Evolutionary conservation across 139 green algal species (phyloP).

Genomic region (Chlamydomonas eustigma): DNA sequence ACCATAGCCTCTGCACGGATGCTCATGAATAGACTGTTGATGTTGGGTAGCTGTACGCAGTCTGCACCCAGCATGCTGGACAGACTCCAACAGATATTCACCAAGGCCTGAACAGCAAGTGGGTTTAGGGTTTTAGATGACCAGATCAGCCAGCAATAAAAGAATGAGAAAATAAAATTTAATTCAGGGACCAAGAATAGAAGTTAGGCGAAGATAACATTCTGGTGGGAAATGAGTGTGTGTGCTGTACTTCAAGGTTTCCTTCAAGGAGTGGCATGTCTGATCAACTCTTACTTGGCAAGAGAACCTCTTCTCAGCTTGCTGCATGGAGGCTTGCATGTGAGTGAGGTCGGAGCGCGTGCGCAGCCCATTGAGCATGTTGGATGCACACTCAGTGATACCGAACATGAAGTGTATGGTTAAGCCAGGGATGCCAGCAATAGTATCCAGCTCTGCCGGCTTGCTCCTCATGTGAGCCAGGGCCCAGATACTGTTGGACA

Average conservation of each 20-base stretch:
- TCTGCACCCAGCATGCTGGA: slow-evolving; percentile 40
- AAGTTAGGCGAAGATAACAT: too few relatives aligned
- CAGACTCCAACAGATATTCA: slow-evolving; percentile 58
- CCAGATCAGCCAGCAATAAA: neutral
- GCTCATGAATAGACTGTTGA: slow-evolving; percentile 37
- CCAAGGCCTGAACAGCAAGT: slow-evolving; percentile 37
- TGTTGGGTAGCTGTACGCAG: slow-evolving; percentile 29
- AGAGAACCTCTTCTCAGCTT: slow-evolving; percentile 42
- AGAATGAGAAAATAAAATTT: neutral
- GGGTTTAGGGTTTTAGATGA: too few relatives aligned
- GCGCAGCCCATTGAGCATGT: slow-evolving; percentile 12
- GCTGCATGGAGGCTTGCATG: slow-evolving; percentile 27
- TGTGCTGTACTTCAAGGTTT: too few relatives aligned
- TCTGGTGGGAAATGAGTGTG: too few relatives aligned
- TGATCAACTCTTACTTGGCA: slow-evolving; percentile 26
- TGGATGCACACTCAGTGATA: slow-evolving; percentile 27
- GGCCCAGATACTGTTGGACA: slow-evolving; percentile 59
- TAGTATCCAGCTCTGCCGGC: slow-evolving; percentile 38
- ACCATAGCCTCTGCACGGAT: slow-evolving; percentile 31
- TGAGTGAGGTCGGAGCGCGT: slow-evolving; percentile 9
- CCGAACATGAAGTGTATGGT: slow-evolving; percentile 37
- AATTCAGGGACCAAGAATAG: too few relatives aligned
- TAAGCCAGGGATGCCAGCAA: slow-evolving; percentile 13
- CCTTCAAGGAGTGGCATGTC: neutral
- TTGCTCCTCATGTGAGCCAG: slow-evolving; percentile 44